Conservation (phyloP, 305 asterid genomes). For the Petunia hybrid region DNA sequence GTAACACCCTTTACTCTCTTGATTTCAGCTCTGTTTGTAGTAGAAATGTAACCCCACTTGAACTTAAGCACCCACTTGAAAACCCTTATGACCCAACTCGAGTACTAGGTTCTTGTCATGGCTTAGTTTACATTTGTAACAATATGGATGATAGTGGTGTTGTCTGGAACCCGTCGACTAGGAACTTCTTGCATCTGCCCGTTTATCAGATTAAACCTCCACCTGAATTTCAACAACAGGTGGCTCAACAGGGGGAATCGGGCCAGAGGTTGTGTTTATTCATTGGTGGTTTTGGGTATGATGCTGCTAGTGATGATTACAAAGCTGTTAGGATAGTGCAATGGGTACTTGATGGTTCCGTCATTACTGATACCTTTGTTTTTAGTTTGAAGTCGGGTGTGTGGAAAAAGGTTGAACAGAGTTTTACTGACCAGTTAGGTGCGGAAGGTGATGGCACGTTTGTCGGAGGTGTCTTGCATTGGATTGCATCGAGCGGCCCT, state of each 20-base stretch:
- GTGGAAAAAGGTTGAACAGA: not conserved
- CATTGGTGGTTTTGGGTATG: slow-evolving; percentile 17
- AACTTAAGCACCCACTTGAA: too few relatives aligned
- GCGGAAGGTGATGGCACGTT: not conserved
- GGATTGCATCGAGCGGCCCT: not conserved
- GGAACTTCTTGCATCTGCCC: not conserved
- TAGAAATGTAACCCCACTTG: too few relatives aligned
- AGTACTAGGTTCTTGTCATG: too few relatives aligned
- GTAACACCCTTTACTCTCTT: too few relatives aligned
- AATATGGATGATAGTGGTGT: too few relatives aligned
- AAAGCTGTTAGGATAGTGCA: not conserved
- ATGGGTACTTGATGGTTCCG: not conserved
- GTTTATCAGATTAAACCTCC: not conserved
- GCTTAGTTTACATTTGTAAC: too few relatives aligned
- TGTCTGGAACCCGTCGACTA: too few relatives aligned
- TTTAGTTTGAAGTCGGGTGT: not conserved
- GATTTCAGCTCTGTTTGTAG: too few relatives aligned
- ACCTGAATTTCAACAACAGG: not conserved
- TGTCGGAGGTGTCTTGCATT: slow-evolving; percentile 15
- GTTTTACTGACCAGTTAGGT: not conserved
- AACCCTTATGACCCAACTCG: too few relatives aligned
- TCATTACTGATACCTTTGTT: not conserved
- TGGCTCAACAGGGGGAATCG: not conserved
- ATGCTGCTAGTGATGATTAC: not conserved
- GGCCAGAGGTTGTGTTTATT: not conserved